Base-by-base conservation (phyloP, 2,329 filamentous ascomycete genomes). In the Rhynchosporium secalis region DNA sequence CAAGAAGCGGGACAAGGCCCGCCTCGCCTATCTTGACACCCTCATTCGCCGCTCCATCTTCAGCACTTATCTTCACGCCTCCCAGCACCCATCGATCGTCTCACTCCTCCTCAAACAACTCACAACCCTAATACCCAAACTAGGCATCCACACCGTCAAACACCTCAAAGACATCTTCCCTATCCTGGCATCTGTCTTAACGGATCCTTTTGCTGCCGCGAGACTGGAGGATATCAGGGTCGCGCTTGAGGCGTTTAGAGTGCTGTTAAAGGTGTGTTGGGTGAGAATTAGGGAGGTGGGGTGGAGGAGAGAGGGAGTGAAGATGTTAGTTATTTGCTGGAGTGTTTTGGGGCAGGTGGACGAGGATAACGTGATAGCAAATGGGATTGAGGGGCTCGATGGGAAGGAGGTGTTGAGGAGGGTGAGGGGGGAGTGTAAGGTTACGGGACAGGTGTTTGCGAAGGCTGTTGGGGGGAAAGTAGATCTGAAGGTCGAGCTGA, bases 81-180 rank as follows among this genome's bases (percentile, higher is more conserved):
- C 80, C 40, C 80, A 87, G 36, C 78, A 90, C 70, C 76, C 85
- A 0, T 72, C 73, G 1, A 80, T 92, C 51, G 80, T 86, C 0
- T 74, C 81, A 45, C 70, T 85, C 6, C 77, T 93, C 3, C 78
- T 88, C 67, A 70, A 73, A 0, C 77, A 85, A 48, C 76, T 84
- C 3, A 68, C 73, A 1, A 67, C 73, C 9, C 72, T 90, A 13
- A 72, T 91, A 4, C 70, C 78, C 4, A 79, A 78, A 13, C 77
- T 92, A 71, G 85, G 84, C 46, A 79, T 92, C 58, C 78, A 85
- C 64, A 78, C 83, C 1, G 82, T 86, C 33, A 90, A 88, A 70
- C 87, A 93, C 73, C 76, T 92, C 1, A 85, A 87, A 78, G 83
- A 86, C 51, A 75, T 94, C 7, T 73, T 96, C 0, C 86, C 89